These are phyloP conservation scores for Aspergillus pseudoviridinutans DNA, from an alignment of 2,329 filamentous ascomycete species.

Conservation along the genomic window DNA sequence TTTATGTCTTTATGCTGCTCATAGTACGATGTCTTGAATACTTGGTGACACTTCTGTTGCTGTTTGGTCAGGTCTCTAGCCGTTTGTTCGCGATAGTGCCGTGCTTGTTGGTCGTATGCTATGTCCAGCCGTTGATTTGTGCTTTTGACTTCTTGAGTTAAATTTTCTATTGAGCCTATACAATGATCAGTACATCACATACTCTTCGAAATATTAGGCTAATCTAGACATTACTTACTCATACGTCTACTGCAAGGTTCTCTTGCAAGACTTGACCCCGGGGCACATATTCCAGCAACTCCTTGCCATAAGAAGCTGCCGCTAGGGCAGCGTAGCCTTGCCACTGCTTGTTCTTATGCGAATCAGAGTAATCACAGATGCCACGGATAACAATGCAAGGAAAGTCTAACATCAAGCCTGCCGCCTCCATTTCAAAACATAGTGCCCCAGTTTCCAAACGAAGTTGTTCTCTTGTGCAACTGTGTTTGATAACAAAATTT, in stretches of 20 bases:
- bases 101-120: conserved; percentile 6
- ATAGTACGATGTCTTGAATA: conserved; percentile 26
- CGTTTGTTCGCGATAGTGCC: conserved; percentile 2
- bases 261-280: conserved; percentile 1
- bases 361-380: conserved; percentile 4
- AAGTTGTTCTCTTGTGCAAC: conserved; percentile 4
- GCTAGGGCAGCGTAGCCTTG: conserved; percentile 8
- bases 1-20: conserved; percentile 31
- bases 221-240: not conserved
- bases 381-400: not conserved
- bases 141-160: conserved; percentile 4
- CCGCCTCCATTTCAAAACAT: conserved; percentile 5
- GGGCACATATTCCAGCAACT: conserved; percentile 6
- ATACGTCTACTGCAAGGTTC: not conserved
- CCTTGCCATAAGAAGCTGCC: conserved; percentile 8
- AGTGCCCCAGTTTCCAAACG: not conserved
- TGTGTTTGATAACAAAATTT: conserved; percentile 9
- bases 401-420: conserved; percentile 1
- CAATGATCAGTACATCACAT: not conserved
- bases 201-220: not conserved
- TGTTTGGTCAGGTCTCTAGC: conserved; percentile 1
- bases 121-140: conserved; percentile 1
- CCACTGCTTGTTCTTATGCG: conserved; percentile 2
- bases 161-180: not conserved
- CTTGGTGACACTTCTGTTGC: conserved; percentile 20